Evolutionary conservation across 2,329 filamentous ascomycete genomes (phyloP).

Genomic region (Tolypocladium tropicale): DNA sequence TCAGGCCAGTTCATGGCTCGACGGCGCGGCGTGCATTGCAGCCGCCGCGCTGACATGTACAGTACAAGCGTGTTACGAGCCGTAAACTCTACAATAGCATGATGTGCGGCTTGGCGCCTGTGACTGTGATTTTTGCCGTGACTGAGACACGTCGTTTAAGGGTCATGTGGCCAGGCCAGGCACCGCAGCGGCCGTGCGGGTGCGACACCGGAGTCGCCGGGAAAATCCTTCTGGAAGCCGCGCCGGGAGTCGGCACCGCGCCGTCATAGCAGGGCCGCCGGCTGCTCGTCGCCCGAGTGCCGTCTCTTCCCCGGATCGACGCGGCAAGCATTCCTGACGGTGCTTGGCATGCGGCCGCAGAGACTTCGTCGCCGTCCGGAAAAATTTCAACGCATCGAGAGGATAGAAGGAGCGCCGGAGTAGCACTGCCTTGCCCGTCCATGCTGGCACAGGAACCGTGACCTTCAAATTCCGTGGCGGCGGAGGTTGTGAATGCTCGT

Average conservation of each 20-base stretch:
- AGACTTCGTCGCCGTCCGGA: not conserved
- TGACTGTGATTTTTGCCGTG: no score
- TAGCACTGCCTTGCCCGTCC: not conserved
- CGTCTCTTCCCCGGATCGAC: not conserved
- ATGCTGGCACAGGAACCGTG: not conserved
- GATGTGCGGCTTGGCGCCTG: no score
- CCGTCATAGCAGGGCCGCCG: not conserved
- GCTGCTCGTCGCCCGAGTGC: not conserved
- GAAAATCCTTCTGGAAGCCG: not conserved
- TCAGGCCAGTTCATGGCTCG: not conserved
- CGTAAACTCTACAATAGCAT: not conserved
- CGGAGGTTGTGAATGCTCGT: no score
- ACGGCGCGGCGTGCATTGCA: not conserved
- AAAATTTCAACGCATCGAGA: no score
- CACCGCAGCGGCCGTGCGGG: not conserved
- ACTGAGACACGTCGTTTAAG: no score
- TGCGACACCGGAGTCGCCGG: not conserved
- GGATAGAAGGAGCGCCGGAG: not conserved
- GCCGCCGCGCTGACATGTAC: not conserved
- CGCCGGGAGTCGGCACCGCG: not conserved
- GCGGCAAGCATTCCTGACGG: not conserved
- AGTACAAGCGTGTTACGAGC: not conserved
- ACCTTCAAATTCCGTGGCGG: no score
- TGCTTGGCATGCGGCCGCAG: not conserved
- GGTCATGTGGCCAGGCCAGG: no score